A percentile compares a stretch with the other conserved stretches of the same genome.
These are phyloP conservation scores for Patellaria atrata DNA, from an alignment of 495 filamentous ascomycete species.

Conservation along the genomic window DNA sequence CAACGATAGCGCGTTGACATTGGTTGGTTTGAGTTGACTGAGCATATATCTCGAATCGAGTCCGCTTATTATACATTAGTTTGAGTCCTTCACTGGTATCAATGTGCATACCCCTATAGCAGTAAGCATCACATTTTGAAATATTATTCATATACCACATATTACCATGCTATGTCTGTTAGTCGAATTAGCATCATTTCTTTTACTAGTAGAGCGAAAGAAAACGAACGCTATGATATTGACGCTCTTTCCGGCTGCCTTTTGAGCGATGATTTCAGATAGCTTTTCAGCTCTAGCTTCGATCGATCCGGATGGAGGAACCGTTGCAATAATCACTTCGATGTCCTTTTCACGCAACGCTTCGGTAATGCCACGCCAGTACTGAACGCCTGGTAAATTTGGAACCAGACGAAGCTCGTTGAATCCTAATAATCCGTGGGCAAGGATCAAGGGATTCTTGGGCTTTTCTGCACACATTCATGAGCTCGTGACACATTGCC, in stretches of 20 bases:
- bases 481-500: conserved; percentile 7
- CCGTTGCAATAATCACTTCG: conserved; percentile 66
- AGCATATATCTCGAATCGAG: conserved; percentile 92
- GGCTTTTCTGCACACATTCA: conserved; percentile 3
- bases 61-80: conserved; percentile 39
- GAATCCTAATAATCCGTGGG: conserved; percentile 87
- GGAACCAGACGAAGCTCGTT: conserved; percentile 59
- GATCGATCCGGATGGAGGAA: conserved; percentile 67
- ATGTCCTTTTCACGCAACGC: conserved; percentile 56
- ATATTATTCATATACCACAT: background rate
- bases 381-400: conserved; percentile 62
- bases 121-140: no score
- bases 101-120: conserved; percentile 32
- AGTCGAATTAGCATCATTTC: conserved; percentile 1
- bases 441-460: conserved; percentile 63
- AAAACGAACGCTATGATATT: conserved; percentile 72
- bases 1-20: conserved; percentile 61
- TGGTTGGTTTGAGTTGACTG: conserved; percentile 52
- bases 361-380: conserved; percentile 85
- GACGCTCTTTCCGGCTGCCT: conserved; percentile 56
- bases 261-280: conserved; percentile 45
- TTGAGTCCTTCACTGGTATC: conserved; percentile 6
- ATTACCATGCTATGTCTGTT: conserved; percentile 61
- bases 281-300: conserved; percentile 59
- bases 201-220: conserved; percentile 19